A percentile compares a stretch with the other conserved stretches of the same genome.
Evolutionary conservation across 2,329 filamentous ascomycete genomes (phyloP).

Genomic region (Ophiostoma quercus): DNA sequence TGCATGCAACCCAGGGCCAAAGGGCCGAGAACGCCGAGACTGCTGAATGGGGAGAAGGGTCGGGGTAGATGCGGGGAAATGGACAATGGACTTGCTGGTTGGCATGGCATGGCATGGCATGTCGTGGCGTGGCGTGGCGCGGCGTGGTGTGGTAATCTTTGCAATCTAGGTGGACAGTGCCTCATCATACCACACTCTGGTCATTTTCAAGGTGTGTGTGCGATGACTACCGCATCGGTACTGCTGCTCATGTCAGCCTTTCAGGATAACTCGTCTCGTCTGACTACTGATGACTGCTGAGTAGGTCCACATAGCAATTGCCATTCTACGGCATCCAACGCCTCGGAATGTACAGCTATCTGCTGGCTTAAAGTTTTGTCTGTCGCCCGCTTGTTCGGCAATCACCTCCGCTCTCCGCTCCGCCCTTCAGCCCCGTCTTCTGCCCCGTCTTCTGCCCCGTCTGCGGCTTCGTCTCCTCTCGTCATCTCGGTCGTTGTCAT

Average conservation of each 20-base stretch:
- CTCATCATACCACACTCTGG: neutral
- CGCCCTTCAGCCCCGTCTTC: neutral
- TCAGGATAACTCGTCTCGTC: neutral
- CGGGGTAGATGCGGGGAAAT: constrained; percentile 14
- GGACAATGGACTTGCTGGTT: neutral
- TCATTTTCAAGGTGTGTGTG: neutral
- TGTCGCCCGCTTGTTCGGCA: neutral
- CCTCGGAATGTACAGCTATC: neutral
- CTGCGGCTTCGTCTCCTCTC: neutral
- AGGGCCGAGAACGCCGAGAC: constrained; percentile 10
- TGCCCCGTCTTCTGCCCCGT: neutral
- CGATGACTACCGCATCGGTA: neutral
- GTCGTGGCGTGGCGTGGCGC: neutral
- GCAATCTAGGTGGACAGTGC: neutral
- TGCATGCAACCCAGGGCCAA: neutral
- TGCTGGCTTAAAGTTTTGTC: neutral
- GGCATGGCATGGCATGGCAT: neutral
- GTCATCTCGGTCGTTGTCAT: neutral
- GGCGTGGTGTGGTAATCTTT: neutral
- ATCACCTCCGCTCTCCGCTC: neutral
- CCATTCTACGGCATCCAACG: neutral
- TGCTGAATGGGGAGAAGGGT: neutral
- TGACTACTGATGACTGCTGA: neutral
- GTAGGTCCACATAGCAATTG: neutral
- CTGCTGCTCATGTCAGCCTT: neutral